Conservation (phyloP, 257 asterid species). For the Ophiorrhiza pumila region DNA sequence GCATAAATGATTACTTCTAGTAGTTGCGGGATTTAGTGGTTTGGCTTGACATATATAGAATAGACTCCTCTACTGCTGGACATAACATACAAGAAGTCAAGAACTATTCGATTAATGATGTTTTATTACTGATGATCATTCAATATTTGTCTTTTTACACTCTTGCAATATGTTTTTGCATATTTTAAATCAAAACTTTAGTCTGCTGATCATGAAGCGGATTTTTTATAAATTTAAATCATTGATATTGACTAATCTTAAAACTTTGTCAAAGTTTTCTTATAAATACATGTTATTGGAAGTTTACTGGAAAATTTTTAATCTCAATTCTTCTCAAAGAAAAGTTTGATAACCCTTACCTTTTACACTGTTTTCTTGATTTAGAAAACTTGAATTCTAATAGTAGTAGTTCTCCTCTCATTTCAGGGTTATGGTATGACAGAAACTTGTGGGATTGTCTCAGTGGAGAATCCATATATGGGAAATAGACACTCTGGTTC, state of each 20-base stretch:
- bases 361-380: background rate
- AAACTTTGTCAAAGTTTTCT: background rate
- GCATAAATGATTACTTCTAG: background rate
- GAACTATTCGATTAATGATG: background rate
- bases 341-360: background rate
- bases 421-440: constrained; percentile 97
- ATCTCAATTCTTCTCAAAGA: background rate
- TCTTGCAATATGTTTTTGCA: too few relatives aligned
- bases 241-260: background rate
- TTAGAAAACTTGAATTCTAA: background rate
- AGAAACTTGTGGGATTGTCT: constrained; percentile 76
- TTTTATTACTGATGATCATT: too few relatives aligned
- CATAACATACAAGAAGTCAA: background rate
- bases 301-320: background rate
- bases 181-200: background rate
- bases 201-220: background rate
- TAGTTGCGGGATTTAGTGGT: background rate
- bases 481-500: constrained; percentile 88
- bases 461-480: constrained; percentile 44
- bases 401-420: background rate
- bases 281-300: background rate
- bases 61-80: background rate
- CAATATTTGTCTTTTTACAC: background rate
- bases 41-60: too few relatives aligned
- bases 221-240: background rate